Conservation (phyloP, 768 basidiomycete genomes). For the Podaxis mareebaensis region DNA sequence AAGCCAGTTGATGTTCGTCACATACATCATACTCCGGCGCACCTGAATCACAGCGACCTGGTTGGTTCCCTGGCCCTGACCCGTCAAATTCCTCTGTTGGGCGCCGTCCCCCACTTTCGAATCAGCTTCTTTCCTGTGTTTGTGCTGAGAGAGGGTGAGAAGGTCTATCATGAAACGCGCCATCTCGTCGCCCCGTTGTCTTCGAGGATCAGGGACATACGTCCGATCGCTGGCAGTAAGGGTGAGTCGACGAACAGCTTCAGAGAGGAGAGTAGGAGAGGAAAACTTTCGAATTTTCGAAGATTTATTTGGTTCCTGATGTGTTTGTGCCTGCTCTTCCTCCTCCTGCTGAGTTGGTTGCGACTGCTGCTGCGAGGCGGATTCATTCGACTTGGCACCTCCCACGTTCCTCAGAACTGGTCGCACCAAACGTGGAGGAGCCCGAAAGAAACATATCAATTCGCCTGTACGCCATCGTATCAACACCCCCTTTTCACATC, state of each 20-base stretch:
- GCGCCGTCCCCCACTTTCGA: conserved; percentile 34
- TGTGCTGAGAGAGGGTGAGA: conserved; percentile 57
- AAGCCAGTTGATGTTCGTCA: conserved; percentile 38
- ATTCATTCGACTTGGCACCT: conserved; percentile 35
- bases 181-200: conserved; percentile 48
- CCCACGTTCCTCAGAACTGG: conserved; percentile 50
- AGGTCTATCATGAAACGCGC: conserved; percentile 80
- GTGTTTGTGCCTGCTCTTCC: conserved; percentile 6
- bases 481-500: background rate
- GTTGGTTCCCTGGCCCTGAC: conserved; percentile 35
- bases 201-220: conserved; percentile 36
- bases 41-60: conserved; percentile 35
- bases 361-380: conserved; percentile 22
- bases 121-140: conserved; percentile 22
- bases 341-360: conserved; percentile 8
- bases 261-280: conserved; percentile 69
- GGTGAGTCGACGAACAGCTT: conserved; percentile 68
- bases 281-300: conserved; percentile 45
- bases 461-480: conserved; percentile 54
- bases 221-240: conserved; percentile 61
- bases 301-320: conserved; percentile 15
- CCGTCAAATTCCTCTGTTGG: conserved; percentile 40
- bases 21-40: conserved; percentile 56
- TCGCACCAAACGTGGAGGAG: conserved; percentile 71
- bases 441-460: conserved; percentile 83